Evolutionary conservation across 805 yeast species (phyloP).

Genomic region (Suhomyces sp.): DNA sequence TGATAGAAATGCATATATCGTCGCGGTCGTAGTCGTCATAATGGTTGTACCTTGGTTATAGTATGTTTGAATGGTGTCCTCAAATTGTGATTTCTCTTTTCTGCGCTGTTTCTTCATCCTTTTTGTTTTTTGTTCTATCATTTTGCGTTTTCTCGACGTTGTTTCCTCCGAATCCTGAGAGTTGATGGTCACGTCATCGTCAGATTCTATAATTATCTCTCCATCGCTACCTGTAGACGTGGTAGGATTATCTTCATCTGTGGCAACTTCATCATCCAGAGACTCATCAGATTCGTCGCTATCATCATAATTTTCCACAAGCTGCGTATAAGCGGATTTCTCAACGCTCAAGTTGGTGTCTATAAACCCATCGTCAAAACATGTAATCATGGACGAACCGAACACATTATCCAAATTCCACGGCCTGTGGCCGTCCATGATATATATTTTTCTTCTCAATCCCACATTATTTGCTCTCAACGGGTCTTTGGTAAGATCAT

Average conservation of each 20-base stretch:
- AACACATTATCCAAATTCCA: slow-evolving; percentile 94
- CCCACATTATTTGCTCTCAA: slow-evolving; percentile 14
- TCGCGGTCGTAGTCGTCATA: slow-evolving; percentile 71
- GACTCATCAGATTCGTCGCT: slow-evolving; percentile 35
- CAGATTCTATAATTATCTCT: slow-evolving; percentile 22
- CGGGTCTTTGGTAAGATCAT: slow-evolving; percentile 19
- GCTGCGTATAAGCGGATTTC: slow-evolving; percentile 57
- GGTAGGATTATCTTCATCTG: slow-evolving; percentile 32
- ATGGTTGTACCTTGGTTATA: slow-evolving; percentile 82
- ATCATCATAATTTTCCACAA: slow-evolving; percentile 41
- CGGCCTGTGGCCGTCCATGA: slow-evolving; percentile 91
- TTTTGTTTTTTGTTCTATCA: slow-evolving; percentile 27
- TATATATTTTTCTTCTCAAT: slow-evolving; percentile 62
- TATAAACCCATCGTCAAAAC: slow-evolving; percentile 84
- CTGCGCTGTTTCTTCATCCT: slow-evolving; percentile 40
- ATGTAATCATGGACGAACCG: slow-evolving; percentile 73
- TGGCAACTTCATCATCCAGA: slow-evolving; percentile 24
- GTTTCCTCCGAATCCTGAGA: slow-evolving; percentile 29
- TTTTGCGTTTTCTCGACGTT: slow-evolving; percentile 24
- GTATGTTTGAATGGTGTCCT: slow-evolving; percentile 65
- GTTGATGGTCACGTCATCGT: slow-evolving; percentile 15
- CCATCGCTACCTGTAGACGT: slow-evolving; percentile 30
- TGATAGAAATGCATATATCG: slow-evolving; percentile 76
- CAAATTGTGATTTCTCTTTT: slow-evolving; percentile 44
- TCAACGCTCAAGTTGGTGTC: slow-evolving; percentile 58